phyloP scores from a whole-genome alignment of 2,329 filamentous ascomycete species.

The Xenosphaeropsis pyriputrescens region DNA sequence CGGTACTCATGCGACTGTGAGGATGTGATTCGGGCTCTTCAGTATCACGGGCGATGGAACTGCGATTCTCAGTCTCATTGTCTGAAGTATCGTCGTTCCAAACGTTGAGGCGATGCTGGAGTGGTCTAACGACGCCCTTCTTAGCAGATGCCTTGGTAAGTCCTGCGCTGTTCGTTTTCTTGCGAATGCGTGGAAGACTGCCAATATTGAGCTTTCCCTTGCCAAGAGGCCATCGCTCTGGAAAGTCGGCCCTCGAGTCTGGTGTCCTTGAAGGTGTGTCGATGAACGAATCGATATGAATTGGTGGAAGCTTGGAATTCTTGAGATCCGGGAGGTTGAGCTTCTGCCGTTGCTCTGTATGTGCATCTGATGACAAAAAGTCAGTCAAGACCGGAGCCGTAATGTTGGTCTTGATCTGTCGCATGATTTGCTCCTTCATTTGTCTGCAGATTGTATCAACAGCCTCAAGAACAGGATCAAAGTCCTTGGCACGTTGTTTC shows the following conservation, averaged over 20 bases:
- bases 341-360: constrained; percentile 63
- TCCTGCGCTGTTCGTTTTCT: constrained; percentile 37
- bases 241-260: constrained; percentile 43
- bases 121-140: constrained; percentile 53
- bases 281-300: constrained; percentile 42
- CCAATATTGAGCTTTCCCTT: constrained; percentile 43
- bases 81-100: constrained; percentile 71
- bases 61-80: constrained; percentile 54
- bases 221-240: constrained; percentile 32
- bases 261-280: constrained; percentile 45
- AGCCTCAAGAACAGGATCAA: constrained; percentile 83
- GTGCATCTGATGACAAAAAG: constrained; percentile 69
- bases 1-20: constrained; percentile 57
- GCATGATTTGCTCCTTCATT: constrained; percentile 72
- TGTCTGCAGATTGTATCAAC: constrained; percentile 66
- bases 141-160: constrained; percentile 21
- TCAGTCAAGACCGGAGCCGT: constrained; percentile 69
- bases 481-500: constrained; percentile 67
- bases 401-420: constrained; percentile 78
- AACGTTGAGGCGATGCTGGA: constrained; percentile 67
- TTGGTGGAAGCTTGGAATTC: constrained; percentile 37
- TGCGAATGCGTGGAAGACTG: constrained; percentile 61
- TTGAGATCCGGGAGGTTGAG: constrained; percentile 62
- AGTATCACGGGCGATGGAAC: constrained; percentile 56
- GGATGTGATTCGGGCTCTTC: constrained; percentile 77